These are phyloP conservation scores for Heliocybe sulcata DNA, from an alignment of 1,284 basidiomycete species.

Conservation along the genomic window DNA sequence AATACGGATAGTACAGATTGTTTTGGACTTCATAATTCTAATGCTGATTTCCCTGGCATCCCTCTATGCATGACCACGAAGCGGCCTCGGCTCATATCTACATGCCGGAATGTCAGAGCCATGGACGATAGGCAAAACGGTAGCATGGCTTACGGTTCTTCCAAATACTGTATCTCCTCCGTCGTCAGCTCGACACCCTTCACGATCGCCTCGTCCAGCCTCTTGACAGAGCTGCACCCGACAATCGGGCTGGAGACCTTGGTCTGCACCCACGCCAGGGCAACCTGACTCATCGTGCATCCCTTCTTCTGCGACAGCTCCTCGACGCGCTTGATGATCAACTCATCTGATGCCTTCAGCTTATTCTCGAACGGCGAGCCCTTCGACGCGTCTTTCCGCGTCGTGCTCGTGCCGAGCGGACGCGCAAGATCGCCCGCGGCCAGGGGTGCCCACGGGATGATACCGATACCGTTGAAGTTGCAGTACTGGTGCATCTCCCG, in stretches of 20 bases:
- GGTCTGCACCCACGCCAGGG: constrained; percentile 27
- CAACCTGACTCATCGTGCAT: constrained; percentile 33
- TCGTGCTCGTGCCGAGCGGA: constrained; percentile 22
- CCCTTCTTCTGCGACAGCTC: constrained; percentile 29
- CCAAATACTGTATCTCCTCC: constrained; percentile 33
- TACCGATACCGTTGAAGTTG: constrained; percentile 35
- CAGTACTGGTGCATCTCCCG: constrained; percentile 40
- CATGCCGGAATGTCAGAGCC: neutral
- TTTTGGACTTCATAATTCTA: neutral
- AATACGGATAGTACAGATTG: neutral
- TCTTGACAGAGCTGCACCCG: constrained; percentile 18
- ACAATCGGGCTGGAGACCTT: constrained; percentile 35
- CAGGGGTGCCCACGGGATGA: constrained; percentile 36
- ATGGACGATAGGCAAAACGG: neutral
- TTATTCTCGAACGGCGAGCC: constrained; percentile 21
- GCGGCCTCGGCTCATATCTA: constrained; percentile 1
- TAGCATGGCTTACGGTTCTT: constrained; percentile 9
- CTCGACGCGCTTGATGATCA: constrained; percentile 33
- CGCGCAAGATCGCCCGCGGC: constrained; percentile 30
- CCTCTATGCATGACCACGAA: constrained; percentile 1
- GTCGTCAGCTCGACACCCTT: constrained; percentile 24
- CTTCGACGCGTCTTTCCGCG: constrained; percentile 14
- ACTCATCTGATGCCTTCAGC: constrained; percentile 20
- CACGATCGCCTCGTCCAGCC: neutral
- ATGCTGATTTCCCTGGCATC: neutral